Conservation (phyloP, 108 stramenopile species). For the Asterionellopsis glacialis region DNA sequence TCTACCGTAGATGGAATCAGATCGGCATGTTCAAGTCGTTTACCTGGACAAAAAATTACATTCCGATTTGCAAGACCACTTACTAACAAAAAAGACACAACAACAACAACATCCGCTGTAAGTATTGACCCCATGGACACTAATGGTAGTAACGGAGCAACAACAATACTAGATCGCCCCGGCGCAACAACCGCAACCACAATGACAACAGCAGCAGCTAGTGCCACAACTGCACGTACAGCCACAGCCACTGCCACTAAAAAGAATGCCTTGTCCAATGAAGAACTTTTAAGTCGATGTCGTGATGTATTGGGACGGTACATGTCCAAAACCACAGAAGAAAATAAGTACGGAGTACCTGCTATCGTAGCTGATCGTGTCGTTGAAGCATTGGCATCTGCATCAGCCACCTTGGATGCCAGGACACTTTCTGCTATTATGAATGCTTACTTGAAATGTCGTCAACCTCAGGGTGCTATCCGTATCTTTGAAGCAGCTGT, state of each 20-base stretch:
- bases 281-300: constrained; percentile 47
- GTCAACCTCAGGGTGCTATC: constrained; percentile 54
- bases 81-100: background rate
- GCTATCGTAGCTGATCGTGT: constrained; percentile 77
- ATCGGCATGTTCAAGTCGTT: constrained; percentile 70
- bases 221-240: background rate
- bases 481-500: constrained; percentile 70
- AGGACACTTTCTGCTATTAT: constrained; percentile 70
- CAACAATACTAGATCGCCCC: background rate
- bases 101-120: background rate
- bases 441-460: constrained; percentile 66
- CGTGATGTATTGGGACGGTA: constrained; percentile 69
- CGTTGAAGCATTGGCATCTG: constrained; percentile 71
- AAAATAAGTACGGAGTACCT: constrained; percentile 39
- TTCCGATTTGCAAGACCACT: constrained; percentile 61
- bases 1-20: constrained; percentile 75
- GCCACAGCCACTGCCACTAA: constrained; percentile 12
- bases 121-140: too few species aligned
- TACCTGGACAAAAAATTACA: constrained; percentile 70
- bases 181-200: constrained; percentile 11
- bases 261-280: too few species aligned
- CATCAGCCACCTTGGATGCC: constrained; percentile 58
- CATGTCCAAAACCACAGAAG: constrained; percentile 16
- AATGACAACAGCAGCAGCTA: constrained; percentile 15
- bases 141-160: too few species aligned